A percentile compares a stretch with the other conserved stretches of the same genome.
These are phyloP conservation scores for Lanzia echinophila DNA, from an alignment of 2,329 filamentous ascomycete genomes.

Conservation along the genomic window DNA sequence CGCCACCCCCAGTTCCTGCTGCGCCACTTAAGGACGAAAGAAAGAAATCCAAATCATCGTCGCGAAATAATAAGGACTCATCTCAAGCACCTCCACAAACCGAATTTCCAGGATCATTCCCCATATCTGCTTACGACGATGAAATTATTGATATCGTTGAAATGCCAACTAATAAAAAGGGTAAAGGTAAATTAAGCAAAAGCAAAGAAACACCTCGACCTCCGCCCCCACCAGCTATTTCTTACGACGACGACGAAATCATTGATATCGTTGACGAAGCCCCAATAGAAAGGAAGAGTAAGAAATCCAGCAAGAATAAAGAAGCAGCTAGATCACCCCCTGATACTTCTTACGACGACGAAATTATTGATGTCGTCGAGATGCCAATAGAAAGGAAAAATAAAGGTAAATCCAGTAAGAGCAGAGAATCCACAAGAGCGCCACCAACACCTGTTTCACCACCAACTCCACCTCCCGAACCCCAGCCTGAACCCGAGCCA, in stretches of 20 bases:
- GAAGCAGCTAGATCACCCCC: background rate
- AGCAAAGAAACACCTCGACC: background rate
- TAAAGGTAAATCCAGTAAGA: slow-evolving; percentile 34
- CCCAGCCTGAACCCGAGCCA: slow-evolving; percentile 32
- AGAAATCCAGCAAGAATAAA: slow-evolving; percentile 17
- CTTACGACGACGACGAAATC: slow-evolving; percentile 6
- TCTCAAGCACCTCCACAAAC: background rate
- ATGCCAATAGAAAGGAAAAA: slow-evolving; percentile 33
- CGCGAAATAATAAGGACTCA: background rate
- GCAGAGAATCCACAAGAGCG: slow-evolving; percentile 24
- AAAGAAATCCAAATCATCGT: slow-evolving; percentile 1
- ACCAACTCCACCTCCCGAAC: slow-evolving; percentile 28
- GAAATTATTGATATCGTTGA: slow-evolving; percentile 1
- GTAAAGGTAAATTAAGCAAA: background rate
- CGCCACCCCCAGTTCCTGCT: slow-evolving; percentile 26
- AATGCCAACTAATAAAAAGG: background rate
- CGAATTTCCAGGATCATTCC: slow-evolving; percentile 3
- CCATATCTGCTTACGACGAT: background rate
- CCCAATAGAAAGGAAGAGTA: background rate
- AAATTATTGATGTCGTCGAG: background rate
- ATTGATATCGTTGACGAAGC: background rate
- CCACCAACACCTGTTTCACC: slow-evolving; percentile 33
- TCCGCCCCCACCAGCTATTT: background rate
- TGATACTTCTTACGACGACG: background rate
- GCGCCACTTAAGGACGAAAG: slow-evolving; percentile 13